Evolutionary conservation across 176 grass and related monocot genomes (phyloP), one percentile per base, ranked within the genome.

Genomic region (Chloris gayana): DNA sequence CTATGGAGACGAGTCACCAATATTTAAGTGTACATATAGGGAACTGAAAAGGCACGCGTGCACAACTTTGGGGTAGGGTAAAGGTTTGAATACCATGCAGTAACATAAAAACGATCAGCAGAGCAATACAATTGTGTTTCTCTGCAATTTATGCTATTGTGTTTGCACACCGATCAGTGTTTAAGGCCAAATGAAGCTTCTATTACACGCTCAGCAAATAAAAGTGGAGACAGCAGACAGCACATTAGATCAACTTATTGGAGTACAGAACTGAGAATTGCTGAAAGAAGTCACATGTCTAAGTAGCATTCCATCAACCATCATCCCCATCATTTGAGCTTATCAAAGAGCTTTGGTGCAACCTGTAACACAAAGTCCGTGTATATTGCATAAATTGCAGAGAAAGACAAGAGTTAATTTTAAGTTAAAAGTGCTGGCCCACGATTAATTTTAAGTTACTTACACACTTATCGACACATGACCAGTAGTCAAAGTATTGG

Each of bases 401-500:
- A 18, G 22, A 41, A 19, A 11, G 27, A 61, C 34, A 77, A 56
- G 35, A 30, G 64, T 7, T 5, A 3, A n/a, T n/a, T n/a, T n/a
- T n/a, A n/a, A n/a, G n/a, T n/a, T n/a, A n/a, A 69, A 5, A 72
- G 56, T 35, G 33, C 14, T 22, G 17, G 25, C 39, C 49, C 12
- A 9, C 2, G 58, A 58, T 30, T 67, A 38, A 2, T 66, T 66
- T 34, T 56, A 72, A 2, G 2, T 26, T 75, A 79, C 91, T 82
- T 79, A 93, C 87, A 87, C 80, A 89, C 46, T 84, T 89, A 54
- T 93, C 91, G 2, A 93, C 50, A 9, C 91, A 93, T 49, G 63
- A 76, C 84, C 84, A 87, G 46, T 84, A 87, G 77, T 93, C 87
- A 2, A 92, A 89, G 21, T 83, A 89, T 67, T 92, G 86, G 22